Base-by-base conservation (phyloP, 306 rosid species). In the Sesbania bispinosa region DNA sequence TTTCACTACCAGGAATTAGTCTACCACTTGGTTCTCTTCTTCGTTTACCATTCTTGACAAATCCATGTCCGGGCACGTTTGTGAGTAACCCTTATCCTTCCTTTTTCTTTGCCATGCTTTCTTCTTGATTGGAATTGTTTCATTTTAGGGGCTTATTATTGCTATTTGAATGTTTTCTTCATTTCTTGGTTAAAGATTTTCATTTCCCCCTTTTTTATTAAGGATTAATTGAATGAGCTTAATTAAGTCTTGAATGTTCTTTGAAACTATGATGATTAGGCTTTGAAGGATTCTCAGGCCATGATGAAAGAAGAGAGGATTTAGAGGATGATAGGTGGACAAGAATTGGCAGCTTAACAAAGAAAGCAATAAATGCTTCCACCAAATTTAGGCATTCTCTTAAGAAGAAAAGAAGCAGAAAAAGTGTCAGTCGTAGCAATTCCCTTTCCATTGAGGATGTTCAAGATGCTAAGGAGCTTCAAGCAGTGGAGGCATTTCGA, bases 391-490 rank as follows among this genome's bases (percentile, higher is more conserved):
- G 96, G 62, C 96, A 82, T 67, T 86, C 98, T 77, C 83, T 88
- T 61, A 89, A 79, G 84, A 89, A 75, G 85, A 85, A 77, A 73
- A 73, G 85, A 67, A 76, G 80, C 57, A 62, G 66, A 50, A 88
- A 76, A 75, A 53, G 77, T 63, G 45, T 32, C 11, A 55, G 77
- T 41, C 65, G 75, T 18, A 61, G 29, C 41, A 63, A 58, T 8
- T 86, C 89, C 26, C 83, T 89, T 47, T 86, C 90, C 4, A 87
- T 92, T 75, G 98, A 92, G 83, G 98, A 92, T 64, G 78, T 86
- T 79, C 82, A 96, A 41, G 90, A 93, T 71, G 72, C 71, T 27
- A 86, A 87, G 77, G 98, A 93, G 71, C 88, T 82, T 52, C 83
- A 80, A 55, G 88, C 85, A 32, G 98, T 93, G 2, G 93, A 88